phyloP scores from a whole-genome alignment of 805 yeast species.

The Candida tibetensis region DNA sequence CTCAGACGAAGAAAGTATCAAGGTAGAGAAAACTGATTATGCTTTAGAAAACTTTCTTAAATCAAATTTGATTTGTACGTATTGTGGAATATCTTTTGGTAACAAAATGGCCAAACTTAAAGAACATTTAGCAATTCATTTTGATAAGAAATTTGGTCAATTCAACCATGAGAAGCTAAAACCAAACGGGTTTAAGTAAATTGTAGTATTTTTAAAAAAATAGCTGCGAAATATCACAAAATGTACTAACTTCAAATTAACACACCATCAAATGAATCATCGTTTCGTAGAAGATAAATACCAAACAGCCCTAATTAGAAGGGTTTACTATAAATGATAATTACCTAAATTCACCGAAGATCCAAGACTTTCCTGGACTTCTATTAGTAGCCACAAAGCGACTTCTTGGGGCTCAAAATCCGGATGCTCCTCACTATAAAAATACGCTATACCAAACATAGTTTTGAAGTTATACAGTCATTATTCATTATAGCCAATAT shows the following conservation, averaged over 20 bases:
- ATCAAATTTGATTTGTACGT: slow-evolving; percentile 16
- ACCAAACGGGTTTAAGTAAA: neutral
- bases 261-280: neutral
- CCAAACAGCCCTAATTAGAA: too few relatives aligned
- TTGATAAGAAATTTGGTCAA: slow-evolving; percentile 11
- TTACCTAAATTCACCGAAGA: too few relatives aligned
- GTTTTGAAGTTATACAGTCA: too few relatives aligned
- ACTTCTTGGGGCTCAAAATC: too few relatives aligned
- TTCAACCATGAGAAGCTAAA: neutral
- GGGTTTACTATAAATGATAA: too few relatives aligned
- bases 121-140: slow-evolving; percentile 27
- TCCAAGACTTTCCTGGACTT: too few relatives aligned
- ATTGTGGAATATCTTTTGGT: slow-evolving; percentile 26
- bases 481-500: too few relatives aligned
- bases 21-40: slow-evolving; percentile 14
- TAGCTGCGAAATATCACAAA: neutral
- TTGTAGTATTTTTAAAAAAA: neutral
- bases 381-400: too few relatives aligned
- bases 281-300: neutral
- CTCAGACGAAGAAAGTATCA: slow-evolving; percentile 2
- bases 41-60: slow-evolving; percentile 14
- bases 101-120: slow-evolving; percentile 24
- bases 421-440: too few relatives aligned
- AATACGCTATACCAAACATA: too few relatives aligned
- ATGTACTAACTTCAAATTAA: neutral